phyloP scores from a whole-genome alignment of 2,329 filamentous ascomycete species.

The Colletotrichum aenigma region DNA sequence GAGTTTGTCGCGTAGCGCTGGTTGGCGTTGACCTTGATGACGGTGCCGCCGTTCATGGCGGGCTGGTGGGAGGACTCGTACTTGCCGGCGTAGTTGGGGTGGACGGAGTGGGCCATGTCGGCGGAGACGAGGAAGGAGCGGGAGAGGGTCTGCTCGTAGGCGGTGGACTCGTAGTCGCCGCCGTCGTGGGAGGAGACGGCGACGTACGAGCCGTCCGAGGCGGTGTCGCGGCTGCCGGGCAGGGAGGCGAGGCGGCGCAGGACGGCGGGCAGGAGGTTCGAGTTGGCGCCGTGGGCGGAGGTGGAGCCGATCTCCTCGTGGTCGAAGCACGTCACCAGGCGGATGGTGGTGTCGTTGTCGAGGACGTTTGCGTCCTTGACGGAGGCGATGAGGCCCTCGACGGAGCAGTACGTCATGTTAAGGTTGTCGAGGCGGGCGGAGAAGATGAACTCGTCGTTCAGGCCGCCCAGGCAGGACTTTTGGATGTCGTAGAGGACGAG shows the following conservation, averaged over 20 bases:
- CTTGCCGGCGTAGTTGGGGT: constrained; percentile 92
- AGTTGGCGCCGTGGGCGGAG: constrained; percentile 92
- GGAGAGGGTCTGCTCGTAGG: constrained; percentile 90
- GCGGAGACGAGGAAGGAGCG: constrained; percentile 94
- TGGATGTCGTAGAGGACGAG: constrained; percentile 97
- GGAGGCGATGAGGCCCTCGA: constrained; percentile 84
- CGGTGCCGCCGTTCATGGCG: constrained; percentile 94
- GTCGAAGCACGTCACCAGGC: constrained; percentile 93
- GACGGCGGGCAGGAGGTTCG: constrained; percentile 86
- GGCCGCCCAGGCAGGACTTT: constrained; percentile 83
- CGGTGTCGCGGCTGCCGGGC: constrained; percentile 59
- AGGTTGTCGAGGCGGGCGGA: constrained; percentile 95
- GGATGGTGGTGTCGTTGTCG: constrained; percentile 79
- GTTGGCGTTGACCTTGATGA: constrained; percentile 98
- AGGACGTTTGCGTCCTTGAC: constrained; percentile 67
- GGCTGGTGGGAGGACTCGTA: constrained; percentile 92
- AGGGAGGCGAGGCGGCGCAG: constrained; percentile 85
- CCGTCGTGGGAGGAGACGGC: constrained; percentile 49
- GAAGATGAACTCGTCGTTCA: constrained; percentile 95
- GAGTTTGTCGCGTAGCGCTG: constrained; percentile 96
- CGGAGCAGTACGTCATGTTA: constrained; percentile 93
- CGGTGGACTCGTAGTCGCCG: constrained; percentile 68
- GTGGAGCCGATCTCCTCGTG: constrained; percentile 96
- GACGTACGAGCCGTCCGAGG: constrained; percentile 68
- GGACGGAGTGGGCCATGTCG: constrained; percentile 96